Conservation (phyloP, 192 early-diverging fungal genomes). For the Allomyces macrogynus region DNA sequence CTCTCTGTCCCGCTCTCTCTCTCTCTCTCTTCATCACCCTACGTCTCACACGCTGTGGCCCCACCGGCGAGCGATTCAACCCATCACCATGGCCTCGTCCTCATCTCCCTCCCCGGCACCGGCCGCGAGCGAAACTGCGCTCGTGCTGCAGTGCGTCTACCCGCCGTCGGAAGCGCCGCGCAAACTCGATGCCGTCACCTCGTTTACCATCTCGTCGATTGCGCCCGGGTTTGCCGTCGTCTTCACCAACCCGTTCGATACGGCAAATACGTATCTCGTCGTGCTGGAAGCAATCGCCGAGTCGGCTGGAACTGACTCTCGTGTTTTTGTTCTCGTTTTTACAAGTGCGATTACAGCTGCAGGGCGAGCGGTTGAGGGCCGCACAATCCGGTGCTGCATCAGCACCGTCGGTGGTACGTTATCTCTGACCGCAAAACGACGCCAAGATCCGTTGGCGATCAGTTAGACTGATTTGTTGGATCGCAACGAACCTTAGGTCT, state of each 20-base stretch:
- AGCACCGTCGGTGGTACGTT: neutral
- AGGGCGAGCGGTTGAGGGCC: neutral
- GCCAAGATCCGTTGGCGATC: too few species aligned
- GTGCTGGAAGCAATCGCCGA: too few species aligned
- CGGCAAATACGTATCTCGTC: neutral
- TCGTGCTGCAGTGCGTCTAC: neutral
- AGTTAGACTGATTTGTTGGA: too few species aligned
- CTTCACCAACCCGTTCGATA: neutral
- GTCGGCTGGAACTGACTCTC: neutral
- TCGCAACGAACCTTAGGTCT: conserved; percentile 13
- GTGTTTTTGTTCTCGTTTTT: neutral
- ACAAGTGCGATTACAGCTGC: neutral
- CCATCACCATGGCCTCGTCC: neutral
- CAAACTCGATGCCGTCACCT: neutral
- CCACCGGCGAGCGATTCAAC: neutral
- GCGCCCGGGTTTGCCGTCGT: neutral
- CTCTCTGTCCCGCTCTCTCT: too few species aligned
- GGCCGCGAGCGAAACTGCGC: neutral
- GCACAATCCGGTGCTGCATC: neutral
- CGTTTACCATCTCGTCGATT: neutral
- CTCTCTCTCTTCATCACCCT: neutral
- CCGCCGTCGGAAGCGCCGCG: neutral
- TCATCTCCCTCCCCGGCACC: too few species aligned
- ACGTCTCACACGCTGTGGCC: neutral
- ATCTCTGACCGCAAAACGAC: too few species aligned